These are phyloP conservation scores for Aquilaria sinensis DNA, from an alignment of 345 rosid genomes.

Conservation along the genomic window DNA sequence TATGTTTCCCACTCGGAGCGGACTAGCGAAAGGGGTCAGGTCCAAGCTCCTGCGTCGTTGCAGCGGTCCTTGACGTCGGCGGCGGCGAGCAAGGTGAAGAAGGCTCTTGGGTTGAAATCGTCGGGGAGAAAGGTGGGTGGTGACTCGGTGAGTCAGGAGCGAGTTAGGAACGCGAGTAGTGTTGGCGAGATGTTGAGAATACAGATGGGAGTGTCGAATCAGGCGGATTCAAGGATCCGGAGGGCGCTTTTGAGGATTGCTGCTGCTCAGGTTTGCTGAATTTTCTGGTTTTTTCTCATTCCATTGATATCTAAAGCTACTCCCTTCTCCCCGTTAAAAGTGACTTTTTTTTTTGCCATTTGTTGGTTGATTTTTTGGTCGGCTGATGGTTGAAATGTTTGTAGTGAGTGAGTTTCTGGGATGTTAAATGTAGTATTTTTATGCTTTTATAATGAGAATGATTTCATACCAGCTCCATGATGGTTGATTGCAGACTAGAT, in stretches of 20 bases:
- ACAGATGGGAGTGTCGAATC: constrained; percentile 83
- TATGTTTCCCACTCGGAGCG: constrained; percentile 51
- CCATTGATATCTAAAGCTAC: background rate
- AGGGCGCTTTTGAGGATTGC: constrained; percentile 80
- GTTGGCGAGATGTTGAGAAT: constrained; percentile 74
- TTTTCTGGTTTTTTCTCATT: background rate
- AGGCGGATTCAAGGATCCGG: constrained; percentile 78
- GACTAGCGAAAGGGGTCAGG: constrained; percentile 16
- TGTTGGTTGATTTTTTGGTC: constrained; percentile 3
- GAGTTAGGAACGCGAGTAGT: constrained; percentile 47
- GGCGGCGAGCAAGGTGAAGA: constrained; percentile 90
- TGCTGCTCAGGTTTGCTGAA: constrained; percentile 65
- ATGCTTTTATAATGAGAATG: background rate
- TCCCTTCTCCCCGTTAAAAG: background rate
- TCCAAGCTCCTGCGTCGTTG: constrained; percentile 33
- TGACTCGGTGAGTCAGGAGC: constrained; percentile 30
- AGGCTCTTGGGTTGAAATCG: constrained; percentile 82
- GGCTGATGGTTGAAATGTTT: background rate
- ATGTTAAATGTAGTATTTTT: background rate
- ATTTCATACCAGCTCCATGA: background rate
- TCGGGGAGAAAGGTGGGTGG: constrained; percentile 25
- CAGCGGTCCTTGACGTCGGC: constrained; percentile 78
- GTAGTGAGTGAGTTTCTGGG: background rate
- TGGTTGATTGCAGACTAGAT: background rate
- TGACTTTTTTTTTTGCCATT: too few species aligned